phyloP scores from a whole-genome alignment of 257 asterid genomes.

The Jasminum sambac region DNA sequence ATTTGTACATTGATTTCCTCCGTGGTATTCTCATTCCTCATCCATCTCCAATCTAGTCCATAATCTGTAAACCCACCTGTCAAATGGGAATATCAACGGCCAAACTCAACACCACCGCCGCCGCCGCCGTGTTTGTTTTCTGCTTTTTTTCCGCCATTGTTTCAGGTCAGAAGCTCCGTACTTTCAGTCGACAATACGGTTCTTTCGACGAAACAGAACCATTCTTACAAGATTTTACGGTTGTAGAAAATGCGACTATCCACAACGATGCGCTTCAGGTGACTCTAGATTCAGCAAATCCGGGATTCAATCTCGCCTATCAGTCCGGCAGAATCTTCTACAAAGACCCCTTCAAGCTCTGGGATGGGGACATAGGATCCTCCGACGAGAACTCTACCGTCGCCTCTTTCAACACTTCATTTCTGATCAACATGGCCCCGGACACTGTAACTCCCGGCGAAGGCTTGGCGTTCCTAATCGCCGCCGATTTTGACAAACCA shows the following conservation, averaged over 20 bases:
- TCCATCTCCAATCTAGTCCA: not conserved
- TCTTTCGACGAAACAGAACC: slow-evolving; percentile 33
- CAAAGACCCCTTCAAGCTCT: slow-evolving; percentile 46
- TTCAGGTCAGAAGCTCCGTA: slow-evolving; percentile 33
- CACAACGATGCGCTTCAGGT: slow-evolving; percentile 64
- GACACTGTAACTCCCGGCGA: slow-evolving; percentile 38
- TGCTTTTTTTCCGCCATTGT: slow-evolving; percentile 25
- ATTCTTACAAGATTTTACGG: too few relatives aligned
- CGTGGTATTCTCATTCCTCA: not conserved
- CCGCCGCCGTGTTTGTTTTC: slow-evolving; percentile 22
- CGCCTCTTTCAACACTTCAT: slow-evolving; percentile 74
- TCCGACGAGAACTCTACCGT: slow-evolving; percentile 4
- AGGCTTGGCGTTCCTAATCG: slow-evolving; percentile 72
- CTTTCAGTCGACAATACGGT: slow-evolving; percentile 6
- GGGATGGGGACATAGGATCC: slow-evolving; percentile 37
- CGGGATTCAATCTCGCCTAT: slow-evolving; percentile 17
- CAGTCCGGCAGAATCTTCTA: slow-evolving; percentile 55
- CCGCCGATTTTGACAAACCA: slow-evolving; percentile 44
- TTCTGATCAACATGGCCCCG: slow-evolving; percentile 57
- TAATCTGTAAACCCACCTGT: too few relatives aligned
- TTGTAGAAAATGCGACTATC: slow-evolving; percentile 48
- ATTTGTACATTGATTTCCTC: not conserved
- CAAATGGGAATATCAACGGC: slow-evolving; percentile 41
- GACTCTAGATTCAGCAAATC: slow-evolving; percentile 51
- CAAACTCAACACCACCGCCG: slow-evolving; percentile 16